Evolutionary conservation across 805 yeast genomes (phyloP).

Genomic region (Kuraishia cidri): DNA sequence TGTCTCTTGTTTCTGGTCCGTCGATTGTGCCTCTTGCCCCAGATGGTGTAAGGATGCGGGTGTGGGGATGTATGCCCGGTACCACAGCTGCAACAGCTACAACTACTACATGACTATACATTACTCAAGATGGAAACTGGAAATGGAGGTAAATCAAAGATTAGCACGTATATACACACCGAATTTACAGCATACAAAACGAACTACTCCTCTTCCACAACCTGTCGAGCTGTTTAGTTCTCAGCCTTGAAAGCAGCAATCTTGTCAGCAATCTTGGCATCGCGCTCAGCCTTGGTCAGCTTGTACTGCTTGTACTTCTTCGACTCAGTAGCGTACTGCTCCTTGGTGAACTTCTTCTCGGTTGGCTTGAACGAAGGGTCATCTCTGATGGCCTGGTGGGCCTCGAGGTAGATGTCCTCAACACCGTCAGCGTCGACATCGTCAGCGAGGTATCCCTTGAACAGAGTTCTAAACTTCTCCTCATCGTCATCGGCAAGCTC

Average conservation of each 20-base stretch:
- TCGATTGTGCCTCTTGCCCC: too few species aligned
- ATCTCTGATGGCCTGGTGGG: constrained; percentile 93
- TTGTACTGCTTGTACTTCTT: constrained; percentile 84
- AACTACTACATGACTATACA: too few species aligned
- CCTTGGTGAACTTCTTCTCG: constrained; percentile 91
- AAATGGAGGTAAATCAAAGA: too few species aligned
- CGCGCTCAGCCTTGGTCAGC: constrained; percentile 88
- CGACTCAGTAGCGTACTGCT: constrained; percentile 94
- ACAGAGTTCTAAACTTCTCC: constrained; percentile 95
- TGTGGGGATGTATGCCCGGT: too few species aligned
- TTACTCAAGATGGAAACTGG: too few species aligned
- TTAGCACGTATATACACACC: too few species aligned
- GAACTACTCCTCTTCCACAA: too few species aligned
- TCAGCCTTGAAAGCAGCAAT: constrained; percentile 80
- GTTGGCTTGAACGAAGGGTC: constrained; percentile 90
- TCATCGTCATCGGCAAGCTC: constrained; percentile 99
- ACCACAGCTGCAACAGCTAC: too few species aligned
- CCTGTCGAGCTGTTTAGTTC: too few species aligned
- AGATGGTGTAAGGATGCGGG: too few species aligned
- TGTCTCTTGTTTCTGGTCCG: too few species aligned
- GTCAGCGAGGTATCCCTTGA: constrained; percentile 94
- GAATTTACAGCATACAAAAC: too few species aligned
- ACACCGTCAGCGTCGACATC: constrained; percentile 95
- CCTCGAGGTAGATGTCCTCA: constrained; percentile 92
- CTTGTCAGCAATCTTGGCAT: constrained; percentile 84